phyloP scores from a whole-genome alignment of 371 early-diverging fungal genomes.

The Actinomucor elegans region DNA sequence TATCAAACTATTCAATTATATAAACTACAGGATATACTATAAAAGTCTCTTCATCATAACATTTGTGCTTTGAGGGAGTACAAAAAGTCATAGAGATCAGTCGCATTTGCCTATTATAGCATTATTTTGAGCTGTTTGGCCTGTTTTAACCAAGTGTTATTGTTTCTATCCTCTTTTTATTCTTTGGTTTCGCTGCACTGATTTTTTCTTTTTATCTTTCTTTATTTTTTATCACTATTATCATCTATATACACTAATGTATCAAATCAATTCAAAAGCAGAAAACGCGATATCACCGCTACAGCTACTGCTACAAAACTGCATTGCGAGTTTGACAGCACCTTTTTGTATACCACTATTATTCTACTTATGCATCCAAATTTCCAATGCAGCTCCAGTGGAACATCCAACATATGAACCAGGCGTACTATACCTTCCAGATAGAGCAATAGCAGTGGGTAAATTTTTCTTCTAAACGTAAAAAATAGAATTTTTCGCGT shows the following conservation, averaged over 20 bases:
- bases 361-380: no score
- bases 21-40: no score
- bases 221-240: neutral
- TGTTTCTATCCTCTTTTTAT: slow-evolving; percentile 1
- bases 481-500: neutral
- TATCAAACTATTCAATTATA: no score
- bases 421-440: slow-evolving; percentile 31
- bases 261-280: no score
- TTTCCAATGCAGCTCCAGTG: slow-evolving; percentile 2
- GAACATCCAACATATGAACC: slow-evolving; percentile 20
- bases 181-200: neutral
- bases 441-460: slow-evolving; percentile 38
- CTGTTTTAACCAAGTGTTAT: neutral
- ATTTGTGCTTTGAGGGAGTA: no score
- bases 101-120: slow-evolving; percentile 6
- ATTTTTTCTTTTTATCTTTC: neutral
- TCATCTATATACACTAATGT: neutral
- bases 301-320: no score
- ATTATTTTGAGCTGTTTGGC: neutral
- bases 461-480: neutral
- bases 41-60: no score
- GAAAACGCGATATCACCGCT: no score
- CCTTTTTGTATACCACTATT: no score
- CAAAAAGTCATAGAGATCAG: neutral
- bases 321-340: no score